phyloP scores from a whole-genome alignment of 2,329 filamentous ascomycete genomes.

The Aureobasidium namibiae region DNA sequence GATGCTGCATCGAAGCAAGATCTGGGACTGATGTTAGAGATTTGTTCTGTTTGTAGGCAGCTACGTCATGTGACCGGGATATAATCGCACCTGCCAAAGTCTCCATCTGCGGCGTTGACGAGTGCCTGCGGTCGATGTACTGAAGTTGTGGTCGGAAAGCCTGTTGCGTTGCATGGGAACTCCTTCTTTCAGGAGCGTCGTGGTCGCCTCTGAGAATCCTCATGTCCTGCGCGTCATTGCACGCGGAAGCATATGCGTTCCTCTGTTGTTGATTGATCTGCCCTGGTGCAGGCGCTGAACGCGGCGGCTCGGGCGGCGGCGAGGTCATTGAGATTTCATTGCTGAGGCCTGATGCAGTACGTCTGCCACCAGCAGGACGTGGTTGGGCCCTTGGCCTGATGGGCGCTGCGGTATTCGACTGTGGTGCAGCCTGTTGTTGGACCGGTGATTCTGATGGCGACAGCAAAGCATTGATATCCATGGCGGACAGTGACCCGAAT shows the following conservation, averaged over 20 bases:
- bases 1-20: constrained; percentile 40
- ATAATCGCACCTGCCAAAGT: constrained; percentile 35
- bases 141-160: constrained; percentile 13
- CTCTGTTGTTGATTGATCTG: constrained; percentile 16
- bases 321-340: constrained; percentile 26
- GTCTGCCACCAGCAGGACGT: constrained; percentile 22
- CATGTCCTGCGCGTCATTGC: constrained; percentile 6
- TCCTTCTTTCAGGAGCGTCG: constrained; percentile 9
- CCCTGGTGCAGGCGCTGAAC: constrained; percentile 3
- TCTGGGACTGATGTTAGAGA: constrained; percentile 25
- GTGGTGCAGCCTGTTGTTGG: constrained; percentile 29
- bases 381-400: background rate
- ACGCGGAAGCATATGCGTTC: background rate
- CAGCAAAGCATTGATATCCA: constrained; percentile 44
- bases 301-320: constrained; percentile 14
- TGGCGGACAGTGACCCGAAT: constrained; percentile 16
- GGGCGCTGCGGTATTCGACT: constrained; percentile 22
- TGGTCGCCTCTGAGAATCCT: constrained; percentile 7
- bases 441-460: constrained; percentile 39
- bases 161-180: constrained; percentile 12
- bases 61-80: background rate
- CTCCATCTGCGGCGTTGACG: constrained; percentile 41
- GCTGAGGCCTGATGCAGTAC: constrained; percentile 35
- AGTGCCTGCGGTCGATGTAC: constrained; percentile 27
- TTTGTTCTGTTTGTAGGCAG: background rate